These are phyloP conservation scores for Irpex rosettiformis DNA, from an alignment of 1,284 basidiomycete species.

Conservation along the genomic window DNA sequence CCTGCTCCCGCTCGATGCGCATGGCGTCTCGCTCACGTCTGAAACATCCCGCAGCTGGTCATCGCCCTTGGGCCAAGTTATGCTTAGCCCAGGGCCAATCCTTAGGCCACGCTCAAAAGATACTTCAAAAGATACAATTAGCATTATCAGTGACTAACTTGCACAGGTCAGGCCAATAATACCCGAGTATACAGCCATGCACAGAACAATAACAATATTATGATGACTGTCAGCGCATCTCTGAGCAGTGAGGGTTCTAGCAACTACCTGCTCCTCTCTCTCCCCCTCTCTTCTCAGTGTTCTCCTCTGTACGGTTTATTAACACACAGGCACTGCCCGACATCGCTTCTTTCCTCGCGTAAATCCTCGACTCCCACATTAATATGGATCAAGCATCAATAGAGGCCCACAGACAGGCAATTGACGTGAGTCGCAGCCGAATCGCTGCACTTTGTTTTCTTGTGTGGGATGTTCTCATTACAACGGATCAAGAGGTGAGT, in stretches of 20 bases:
- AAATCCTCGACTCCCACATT: no score
- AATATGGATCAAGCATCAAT: conserved; percentile 9
- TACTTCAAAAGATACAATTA: neutral
- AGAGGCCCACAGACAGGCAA: conserved; percentile 13
- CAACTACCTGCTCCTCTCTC: no score
- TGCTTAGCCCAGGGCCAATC: no score
- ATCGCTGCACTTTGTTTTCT: conserved; percentile 27
- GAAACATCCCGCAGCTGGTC: neutral
- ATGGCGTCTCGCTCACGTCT: neutral
- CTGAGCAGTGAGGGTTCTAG: no score
- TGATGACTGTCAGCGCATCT: neutral
- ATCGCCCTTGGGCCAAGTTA: neutral
- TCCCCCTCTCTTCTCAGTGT: no score
- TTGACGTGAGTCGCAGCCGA: conserved; percentile 12
- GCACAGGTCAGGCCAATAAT: neutral
- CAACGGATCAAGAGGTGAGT: conserved; percentile 36
- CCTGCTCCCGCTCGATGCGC: no score
- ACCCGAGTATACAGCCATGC: no score
- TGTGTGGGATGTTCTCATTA: conserved; percentile 36
- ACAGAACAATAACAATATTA: neutral
- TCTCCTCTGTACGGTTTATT: no score
- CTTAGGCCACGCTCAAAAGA: neutral
- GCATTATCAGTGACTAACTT: neutral
- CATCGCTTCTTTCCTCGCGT: no score
- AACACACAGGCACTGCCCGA: no score